phyloP scores from a whole-genome alignment of 768 basidiomycete genomes.

The Pleurotus tuoliensis region DNA sequence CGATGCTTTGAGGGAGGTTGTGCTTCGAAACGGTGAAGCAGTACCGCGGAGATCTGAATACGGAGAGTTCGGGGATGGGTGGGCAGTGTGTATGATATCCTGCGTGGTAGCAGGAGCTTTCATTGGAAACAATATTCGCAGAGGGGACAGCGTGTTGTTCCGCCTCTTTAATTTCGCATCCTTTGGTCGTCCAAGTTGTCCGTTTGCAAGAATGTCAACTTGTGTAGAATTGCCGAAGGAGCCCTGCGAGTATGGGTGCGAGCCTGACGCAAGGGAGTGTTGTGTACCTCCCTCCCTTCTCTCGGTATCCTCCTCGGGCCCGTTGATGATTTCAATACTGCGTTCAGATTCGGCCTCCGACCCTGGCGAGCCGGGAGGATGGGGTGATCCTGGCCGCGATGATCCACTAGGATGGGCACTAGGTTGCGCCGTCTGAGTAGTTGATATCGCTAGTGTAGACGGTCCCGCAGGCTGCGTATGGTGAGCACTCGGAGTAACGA shows the following conservation, averaged over 20 bases:
- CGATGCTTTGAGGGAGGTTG: slow-evolving; percentile 36
- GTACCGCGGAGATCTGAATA: slow-evolving; percentile 31
- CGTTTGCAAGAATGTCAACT: neutral
- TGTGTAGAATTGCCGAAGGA: neutral
- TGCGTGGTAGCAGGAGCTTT: slow-evolving; percentile 25
- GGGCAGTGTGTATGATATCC: slow-evolving; percentile 38
- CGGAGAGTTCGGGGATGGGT: slow-evolving; percentile 36
- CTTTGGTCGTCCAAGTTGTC: neutral
- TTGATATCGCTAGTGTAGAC: neutral
- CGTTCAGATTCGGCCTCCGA: neutral
- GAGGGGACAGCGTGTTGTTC: slow-evolving; percentile 41
- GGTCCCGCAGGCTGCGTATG: slow-evolving; percentile 14
- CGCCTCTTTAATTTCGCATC: slow-evolving; percentile 26
- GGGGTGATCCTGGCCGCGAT: neutral
- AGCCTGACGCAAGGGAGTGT: neutral
- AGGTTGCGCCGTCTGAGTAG: neutral
- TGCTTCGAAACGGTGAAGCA: slow-evolving; percentile 39
- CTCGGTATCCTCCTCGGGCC: neutral
- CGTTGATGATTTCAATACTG: neutral
- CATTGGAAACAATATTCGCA: slow-evolving; percentile 43
- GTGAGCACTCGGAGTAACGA: slow-evolving; percentile 22
- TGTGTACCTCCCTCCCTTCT: neutral
- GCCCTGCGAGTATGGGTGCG: neutral
- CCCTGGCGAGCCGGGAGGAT: neutral
- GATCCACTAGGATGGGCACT: neutral